phyloP scores from a whole-genome alignment of 192 early-diverging fungal species.

The Coemansia sp. region DNA sequence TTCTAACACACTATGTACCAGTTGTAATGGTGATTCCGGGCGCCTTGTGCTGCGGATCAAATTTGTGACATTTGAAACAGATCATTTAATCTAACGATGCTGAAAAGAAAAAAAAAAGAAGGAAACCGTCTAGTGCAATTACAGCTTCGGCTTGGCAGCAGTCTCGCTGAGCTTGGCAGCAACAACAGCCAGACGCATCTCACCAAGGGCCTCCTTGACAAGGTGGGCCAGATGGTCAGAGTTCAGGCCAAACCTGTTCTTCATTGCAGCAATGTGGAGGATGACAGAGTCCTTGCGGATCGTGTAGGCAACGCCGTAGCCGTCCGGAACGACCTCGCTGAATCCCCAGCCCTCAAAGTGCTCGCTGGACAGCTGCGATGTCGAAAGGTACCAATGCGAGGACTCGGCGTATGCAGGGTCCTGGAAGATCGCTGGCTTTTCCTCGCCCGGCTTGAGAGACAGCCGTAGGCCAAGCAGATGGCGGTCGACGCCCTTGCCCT shows the following conservation, averaged over 20 bases:
- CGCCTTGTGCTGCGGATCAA: no score
- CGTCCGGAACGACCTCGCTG: slow-evolving; percentile 84
- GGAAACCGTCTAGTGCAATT: neutral
- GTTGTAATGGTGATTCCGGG: neutral
- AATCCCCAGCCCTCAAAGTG: slow-evolving; percentile 94
- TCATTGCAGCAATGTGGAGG: slow-evolving; percentile 82
- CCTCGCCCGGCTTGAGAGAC: slow-evolving; percentile 70
- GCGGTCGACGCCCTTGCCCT: slow-evolving; percentile 87
- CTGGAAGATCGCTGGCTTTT: slow-evolving; percentile 79
- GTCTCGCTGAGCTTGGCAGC: slow-evolving; percentile 33
- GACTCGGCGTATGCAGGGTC: slow-evolving; percentile 80
- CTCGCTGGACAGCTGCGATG: slow-evolving; percentile 88
- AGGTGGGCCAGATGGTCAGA: slow-evolving; percentile 72
- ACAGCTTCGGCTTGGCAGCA: slow-evolving; percentile 45
- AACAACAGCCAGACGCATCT: slow-evolving; percentile 75
- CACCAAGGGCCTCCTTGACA: slow-evolving; percentile 83
- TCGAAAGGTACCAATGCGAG: slow-evolving; percentile 88
- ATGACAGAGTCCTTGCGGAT: slow-evolving; percentile 83
- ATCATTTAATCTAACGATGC: neutral
- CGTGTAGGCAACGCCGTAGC: slow-evolving; percentile 94
- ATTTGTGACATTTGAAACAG: no score
- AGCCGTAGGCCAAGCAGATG: slow-evolving; percentile 85
- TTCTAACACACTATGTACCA: no score
- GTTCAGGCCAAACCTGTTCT: slow-evolving; percentile 58
- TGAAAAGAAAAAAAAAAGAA: neutral